Base-by-base conservation (phyloP, 208 protist species). In the Trypanosoma caninum region DNA sequence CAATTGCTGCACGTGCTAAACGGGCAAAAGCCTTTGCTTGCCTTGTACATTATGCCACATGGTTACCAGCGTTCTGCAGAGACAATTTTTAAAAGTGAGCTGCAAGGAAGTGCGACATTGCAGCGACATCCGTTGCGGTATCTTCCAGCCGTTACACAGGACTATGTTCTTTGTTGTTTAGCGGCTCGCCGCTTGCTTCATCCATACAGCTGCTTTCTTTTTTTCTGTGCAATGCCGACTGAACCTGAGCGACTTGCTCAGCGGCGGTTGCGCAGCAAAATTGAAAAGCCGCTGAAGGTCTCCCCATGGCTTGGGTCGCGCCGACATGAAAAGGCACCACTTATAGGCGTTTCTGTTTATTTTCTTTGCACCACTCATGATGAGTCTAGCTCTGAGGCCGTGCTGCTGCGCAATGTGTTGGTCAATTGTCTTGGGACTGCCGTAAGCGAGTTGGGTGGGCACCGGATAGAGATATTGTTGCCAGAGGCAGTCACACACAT, bases 401-500 rank as follows among this genome's bases (percentile, higher is more conserved):
- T 68, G 27, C 59, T 69, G 3, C 45, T 93, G 33, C 59, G 84
- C 8, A 65, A 75, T 3, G 75, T 82, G n/a, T 45, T 91, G 42
- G 34, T 81, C 6, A 62, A 63, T 35, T 79, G 59, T n/a, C 56
- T 94, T 2, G 59, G 64, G 27, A 66, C 77, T 30, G 72, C 76
- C 9, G 76, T 85, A 3, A 59, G 59, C 31, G 64, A 80, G 27
- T 74, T 94, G 16, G 79, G 78, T n/a, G 87, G 84, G 25, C 74
- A 73, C 31, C 41, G 79, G 0, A 52, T 41, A 1, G 80, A 89
- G 6, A 38, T 44, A 11, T 80, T 81, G 37, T 44, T 78, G 1
- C 25, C 59, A 3, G 59, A 78, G 5, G 71, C 74, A 3, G 77
- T 88, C 18, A 94, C 87, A 23, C 87, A 94, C 59, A 75, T 89